A percentile compares a stretch with the other conserved stretches of the same genome.
phyloP scores from a whole-genome alignment of 805 yeast genomes.

The Suhomyces vadensis region DNA sequence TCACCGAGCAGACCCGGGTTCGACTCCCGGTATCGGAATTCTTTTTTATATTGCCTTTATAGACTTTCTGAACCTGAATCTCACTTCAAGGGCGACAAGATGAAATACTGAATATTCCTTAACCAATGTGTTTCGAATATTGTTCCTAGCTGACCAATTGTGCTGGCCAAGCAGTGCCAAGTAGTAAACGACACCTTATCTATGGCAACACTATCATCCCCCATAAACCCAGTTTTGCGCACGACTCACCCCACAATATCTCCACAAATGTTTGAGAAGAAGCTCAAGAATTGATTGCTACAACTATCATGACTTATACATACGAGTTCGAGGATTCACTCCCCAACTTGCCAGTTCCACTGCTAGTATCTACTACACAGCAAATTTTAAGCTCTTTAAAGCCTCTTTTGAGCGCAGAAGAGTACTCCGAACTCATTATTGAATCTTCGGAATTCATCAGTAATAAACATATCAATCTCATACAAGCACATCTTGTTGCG shows the following conservation, averaged over 20 bases:
- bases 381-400: conserved; percentile 57
- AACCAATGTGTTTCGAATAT: too few relatives aligned
- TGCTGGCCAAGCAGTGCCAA: too few relatives aligned
- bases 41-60: conserved; percentile 2
- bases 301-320: conserved; percentile 20
- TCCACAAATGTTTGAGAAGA: conserved; percentile 7
- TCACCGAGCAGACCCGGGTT: conserved; percentile 86
- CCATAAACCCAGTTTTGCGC: not conserved
- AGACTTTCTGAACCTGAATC: not conserved
- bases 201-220: too few relatives aligned
- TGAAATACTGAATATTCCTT: too few relatives aligned
- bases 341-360: conserved; percentile 67
- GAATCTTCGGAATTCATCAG: conserved; percentile 48
- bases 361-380: conserved; percentile 47
- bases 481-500: conserved; percentile 56
- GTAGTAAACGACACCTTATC: not conserved
- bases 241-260: not conserved
- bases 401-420: conserved; percentile 58
- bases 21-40: conserved; percentile 83
- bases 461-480: conserved; percentile 40
- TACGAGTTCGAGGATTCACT: conserved; percentile 44
- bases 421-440: conserved; percentile 44
- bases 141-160: too few relatives aligned
- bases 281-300: not conserved
- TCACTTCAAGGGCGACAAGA: too few relatives aligned